Evolutionary conservation across 2,329 filamentous ascomycete species (phyloP).

Genomic region (Penicillium sp.): DNA sequence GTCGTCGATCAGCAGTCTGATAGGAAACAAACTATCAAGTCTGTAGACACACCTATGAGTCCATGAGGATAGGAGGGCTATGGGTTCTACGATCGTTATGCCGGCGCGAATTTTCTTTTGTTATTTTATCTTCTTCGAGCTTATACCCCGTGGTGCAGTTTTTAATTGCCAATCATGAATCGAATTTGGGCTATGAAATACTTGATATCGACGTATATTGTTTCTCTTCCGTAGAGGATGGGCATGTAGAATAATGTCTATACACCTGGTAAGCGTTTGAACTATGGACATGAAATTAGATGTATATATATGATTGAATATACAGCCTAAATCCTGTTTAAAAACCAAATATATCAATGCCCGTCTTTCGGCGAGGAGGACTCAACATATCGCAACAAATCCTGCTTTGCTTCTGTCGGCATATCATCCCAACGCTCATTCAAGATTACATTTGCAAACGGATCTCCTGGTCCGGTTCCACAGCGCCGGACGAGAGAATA

Average conservation of each 20-base stretch:
- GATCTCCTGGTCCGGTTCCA: constrained; percentile 32
- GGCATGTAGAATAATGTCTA: background rate
- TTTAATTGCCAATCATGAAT: background rate
- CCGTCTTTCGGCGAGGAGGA: background rate
- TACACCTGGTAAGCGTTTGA: background rate
- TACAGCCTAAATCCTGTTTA: background rate
- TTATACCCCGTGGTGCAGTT: constrained; percentile 8
- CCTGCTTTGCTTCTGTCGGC: constrained; percentile 25
- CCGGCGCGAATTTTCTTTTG: background rate
- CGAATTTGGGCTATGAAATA: background rate
- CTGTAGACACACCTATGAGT: background rate
- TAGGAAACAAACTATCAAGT: background rate
- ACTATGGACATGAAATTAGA: background rate
- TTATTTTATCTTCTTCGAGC: background rate
- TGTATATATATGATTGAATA: background rate
- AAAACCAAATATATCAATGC: background rate
- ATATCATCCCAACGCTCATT: constrained; percentile 36
- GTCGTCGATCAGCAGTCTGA: constrained; percentile 26
- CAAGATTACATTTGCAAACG: constrained; percentile 36
- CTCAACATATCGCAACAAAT: constrained; percentile 24
- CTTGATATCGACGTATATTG: background rate
- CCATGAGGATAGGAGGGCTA: background rate
- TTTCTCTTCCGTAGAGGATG: background rate
- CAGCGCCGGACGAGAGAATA: constrained; percentile 34
- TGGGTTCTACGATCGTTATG: constrained; percentile 9